Percentiles rank a stretch among this genome's conserved stretches.
These are phyloP conservation scores for Coniochaeta prunicola DNA, from an alignment of 2,329 filamentous ascomycete genomes.

Conservation along the genomic window DNA sequence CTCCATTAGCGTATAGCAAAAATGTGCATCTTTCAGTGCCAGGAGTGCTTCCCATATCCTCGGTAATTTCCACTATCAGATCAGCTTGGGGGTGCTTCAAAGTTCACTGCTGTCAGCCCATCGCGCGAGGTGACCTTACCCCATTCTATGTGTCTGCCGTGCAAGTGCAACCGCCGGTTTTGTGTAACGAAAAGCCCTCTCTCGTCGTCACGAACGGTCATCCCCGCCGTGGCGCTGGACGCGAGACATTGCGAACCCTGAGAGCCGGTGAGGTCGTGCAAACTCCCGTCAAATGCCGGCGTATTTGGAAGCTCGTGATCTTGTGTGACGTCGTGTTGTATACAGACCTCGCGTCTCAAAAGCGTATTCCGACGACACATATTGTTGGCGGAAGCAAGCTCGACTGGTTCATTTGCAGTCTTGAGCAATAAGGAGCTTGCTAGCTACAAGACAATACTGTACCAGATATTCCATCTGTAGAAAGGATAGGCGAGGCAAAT, in stretches of 20 bases:
- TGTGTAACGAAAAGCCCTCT: background rate
- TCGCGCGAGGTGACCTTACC: background rate
- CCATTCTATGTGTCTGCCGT: background rate
- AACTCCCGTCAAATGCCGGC: background rate
- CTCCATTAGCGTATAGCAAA: background rate
- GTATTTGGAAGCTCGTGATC: background rate
- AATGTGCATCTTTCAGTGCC: background rate
- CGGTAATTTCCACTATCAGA: background rate
- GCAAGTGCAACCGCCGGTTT: background rate
- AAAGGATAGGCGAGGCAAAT: too few relatives aligned
- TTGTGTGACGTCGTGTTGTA: background rate
- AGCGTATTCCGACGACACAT: background rate
- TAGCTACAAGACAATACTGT: too few relatives aligned
- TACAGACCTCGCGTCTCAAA: background rate
- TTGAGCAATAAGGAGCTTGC: background rate
- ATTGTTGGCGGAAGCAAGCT: background rate
- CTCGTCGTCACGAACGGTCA: background rate
- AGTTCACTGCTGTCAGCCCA: background rate
- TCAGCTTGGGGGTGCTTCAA: background rate
- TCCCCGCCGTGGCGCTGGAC: background rate
- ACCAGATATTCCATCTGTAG: too few relatives aligned
- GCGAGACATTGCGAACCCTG: background rate
- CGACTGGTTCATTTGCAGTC: background rate
- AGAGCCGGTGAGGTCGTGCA: background rate
- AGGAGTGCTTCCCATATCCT: too few relatives aligned